A percentile compares a stretch with the other conserved stretches of the same genome.
Conservation (phyloP, 2,329 filamentous ascomycete species). For the Zarea fungicola region DNA sequence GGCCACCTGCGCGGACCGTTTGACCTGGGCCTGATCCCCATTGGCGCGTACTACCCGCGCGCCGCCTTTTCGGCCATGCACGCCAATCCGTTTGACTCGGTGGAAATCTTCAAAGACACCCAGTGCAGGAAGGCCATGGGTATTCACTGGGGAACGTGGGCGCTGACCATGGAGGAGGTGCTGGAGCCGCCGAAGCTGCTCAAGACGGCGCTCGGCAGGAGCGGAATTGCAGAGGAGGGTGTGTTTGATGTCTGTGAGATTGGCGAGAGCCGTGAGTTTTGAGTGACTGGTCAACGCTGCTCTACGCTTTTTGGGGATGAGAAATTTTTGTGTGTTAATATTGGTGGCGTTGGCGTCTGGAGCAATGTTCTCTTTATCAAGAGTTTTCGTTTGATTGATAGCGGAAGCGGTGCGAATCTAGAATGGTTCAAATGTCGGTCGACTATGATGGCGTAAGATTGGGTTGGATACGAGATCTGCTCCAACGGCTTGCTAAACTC, state of each 20-base stretch:
- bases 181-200: slow-evolving; percentile 73
- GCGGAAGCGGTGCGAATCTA: no score
- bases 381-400: no score
- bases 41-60: slow-evolving; percentile 79
- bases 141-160: slow-evolving; percentile 93
- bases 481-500: no score
- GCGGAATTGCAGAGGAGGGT: slow-evolving; percentile 63
- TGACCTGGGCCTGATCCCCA: slow-evolving; percentile 86
- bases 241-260: slow-evolving; percentile 80
- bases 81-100: slow-evolving; percentile 78
- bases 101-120: slow-evolving; percentile 85
- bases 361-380: no score
- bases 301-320: background rate
- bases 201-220: slow-evolving; percentile 63
- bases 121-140: slow-evolving; percentile 71
- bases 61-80: slow-evolving; percentile 74
- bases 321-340: background rate
- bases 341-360: no score
- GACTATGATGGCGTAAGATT: no score
- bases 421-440: no score
- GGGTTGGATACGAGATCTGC: no score
- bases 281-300: background rate
- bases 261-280: slow-evolving; percentile 76
- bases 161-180: slow-evolving; percentile 78
- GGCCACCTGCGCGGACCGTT: slow-evolving; percentile 77